These are phyloP conservation scores for Orychophragmus violaceus DNA, from an alignment of 345 rosid genomes.

Conservation along the genomic window DNA sequence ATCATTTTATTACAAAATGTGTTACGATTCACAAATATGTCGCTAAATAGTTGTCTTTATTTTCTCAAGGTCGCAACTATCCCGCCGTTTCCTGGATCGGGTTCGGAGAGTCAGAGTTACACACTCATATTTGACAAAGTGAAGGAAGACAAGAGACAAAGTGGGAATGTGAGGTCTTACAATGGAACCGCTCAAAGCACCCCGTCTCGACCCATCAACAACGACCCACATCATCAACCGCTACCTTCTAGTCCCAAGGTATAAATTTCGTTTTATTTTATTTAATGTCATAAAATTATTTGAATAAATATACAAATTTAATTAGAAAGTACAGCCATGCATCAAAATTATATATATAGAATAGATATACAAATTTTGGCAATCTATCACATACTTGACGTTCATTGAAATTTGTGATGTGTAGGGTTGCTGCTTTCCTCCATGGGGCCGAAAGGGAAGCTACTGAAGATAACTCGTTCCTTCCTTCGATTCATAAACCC, in stretches of 20 bases:
- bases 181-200: constrained; percentile 11
- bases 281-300: neutral
- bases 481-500: neutral
- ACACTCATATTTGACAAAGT: constrained; percentile 31
- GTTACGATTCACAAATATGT: neutral
- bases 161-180: neutral
- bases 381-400: neutral
- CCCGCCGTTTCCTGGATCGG: constrained; percentile 26
- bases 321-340: neutral
- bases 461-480: neutral
- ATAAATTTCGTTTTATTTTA: neutral
- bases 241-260: constrained; percentile 30
- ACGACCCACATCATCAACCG: constrained; percentile 8
- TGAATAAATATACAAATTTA: neutral
- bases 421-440: constrained; percentile 64
- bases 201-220: constrained; percentile 10
- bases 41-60: neutral
- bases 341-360: neutral
- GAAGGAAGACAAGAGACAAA: constrained; percentile 8
- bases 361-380: too few species aligned
- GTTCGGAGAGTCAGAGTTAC: constrained; percentile 22
- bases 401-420: neutral
- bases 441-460: constrained; percentile 19
- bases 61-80: constrained; percentile 11
- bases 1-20: neutral